These are phyloP conservation scores for Phytophthora melonis DNA, from an alignment of 352 stramenopile genomes.

Conservation along the genomic window DNA sequence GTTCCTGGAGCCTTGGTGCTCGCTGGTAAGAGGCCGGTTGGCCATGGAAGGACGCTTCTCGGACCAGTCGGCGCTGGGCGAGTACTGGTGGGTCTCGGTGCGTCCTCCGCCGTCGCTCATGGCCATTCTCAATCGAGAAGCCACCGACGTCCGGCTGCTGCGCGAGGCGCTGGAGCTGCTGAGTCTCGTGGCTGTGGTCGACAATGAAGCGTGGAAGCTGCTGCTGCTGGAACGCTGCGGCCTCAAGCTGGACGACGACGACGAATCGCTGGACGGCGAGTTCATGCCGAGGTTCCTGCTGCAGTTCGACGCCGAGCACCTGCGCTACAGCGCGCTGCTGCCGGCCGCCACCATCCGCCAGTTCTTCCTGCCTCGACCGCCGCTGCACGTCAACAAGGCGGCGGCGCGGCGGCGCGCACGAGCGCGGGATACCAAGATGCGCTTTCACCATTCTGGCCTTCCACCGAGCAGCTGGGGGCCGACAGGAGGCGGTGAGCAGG, in stretches of 20 bases:
- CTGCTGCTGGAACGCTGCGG: constrained; percentile 41
- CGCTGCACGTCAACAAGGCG: constrained; percentile 5
- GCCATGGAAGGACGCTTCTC: constrained; percentile 28
- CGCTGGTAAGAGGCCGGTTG: constrained; percentile 27
- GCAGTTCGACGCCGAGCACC: constrained; percentile 33
- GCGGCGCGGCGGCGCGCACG: not conserved
- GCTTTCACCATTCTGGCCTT: constrained; percentile 27
- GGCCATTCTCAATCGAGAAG: constrained; percentile 26
- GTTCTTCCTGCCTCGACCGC: constrained; percentile 34
- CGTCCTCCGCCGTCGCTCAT: constrained; percentile 32
- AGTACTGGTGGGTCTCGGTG: constrained; percentile 38
- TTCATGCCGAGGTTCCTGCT: constrained; percentile 39
- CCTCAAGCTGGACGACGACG: constrained; percentile 40
- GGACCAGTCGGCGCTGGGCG: constrained; percentile 32
- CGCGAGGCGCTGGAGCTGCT: constrained; percentile 52
- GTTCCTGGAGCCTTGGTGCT: constrained; percentile 45
- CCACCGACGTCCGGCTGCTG: constrained; percentile 27
- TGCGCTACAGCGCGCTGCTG: constrained; percentile 41
- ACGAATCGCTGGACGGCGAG: constrained; percentile 36
- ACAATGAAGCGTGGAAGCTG: constrained; percentile 47
- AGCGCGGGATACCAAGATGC: constrained; percentile 34
- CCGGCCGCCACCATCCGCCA: constrained; percentile 37
- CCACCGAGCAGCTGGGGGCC: constrained; percentile 13
- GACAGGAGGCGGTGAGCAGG: constrained; percentile 11
- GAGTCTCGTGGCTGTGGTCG: constrained; percentile 40